Base-by-base conservation (phyloP, 2,329 filamentous ascomycete genomes). In the Ascochyta pisi region DNA sequence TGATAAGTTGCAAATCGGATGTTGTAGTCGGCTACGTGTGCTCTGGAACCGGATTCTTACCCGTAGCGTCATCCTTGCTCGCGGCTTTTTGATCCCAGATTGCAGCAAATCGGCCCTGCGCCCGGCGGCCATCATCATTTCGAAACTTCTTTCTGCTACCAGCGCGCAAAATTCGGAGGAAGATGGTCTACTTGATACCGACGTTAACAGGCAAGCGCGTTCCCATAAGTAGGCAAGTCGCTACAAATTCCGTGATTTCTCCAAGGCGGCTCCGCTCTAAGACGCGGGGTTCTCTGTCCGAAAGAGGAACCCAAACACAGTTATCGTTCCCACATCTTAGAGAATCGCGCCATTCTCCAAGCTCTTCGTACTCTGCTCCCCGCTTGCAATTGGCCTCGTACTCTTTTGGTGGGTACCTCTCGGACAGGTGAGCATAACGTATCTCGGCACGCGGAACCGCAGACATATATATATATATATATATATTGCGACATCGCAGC, bases 361-460 rank as follows among this genome's bases (percentile, higher is more conserved):
- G 39, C 27, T 45, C 22, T 35, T 42, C 15, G 8, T 38, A 16
- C 24, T 19, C 5, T n/a, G 39, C 12, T 35, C 3, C 26, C 6
- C 8, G 15, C 29, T 13, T 31, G 13, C 23, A 23, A 51, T 50
- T 52, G 51, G 46, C 4, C n/a, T 16, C 13, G 13, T 34, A 19
- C 7, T 34, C 26, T 12, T 46, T 4, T 22, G 12, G 42, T 55
- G 51, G 54, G 27, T 49, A 53, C 50, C 44, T n/a, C 22, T 16
- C n/a, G 12, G 13, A 26, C 38, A 48, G 50, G 49, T 31, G 39
- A 45, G 39, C 27, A 24, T 45, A 42, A 51, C 35, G 38, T 26
- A 44, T 44, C n/a, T 46, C 42, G 47, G 37, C n/a, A 59, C 45
- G 56, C 47, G 51, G 56, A 55, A 52, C 56, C 56, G 56, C 56